These are phyloP conservation scores for Candida gigantensis DNA, from an alignment of 1,139 yeast species.

Conservation along the genomic window DNA sequence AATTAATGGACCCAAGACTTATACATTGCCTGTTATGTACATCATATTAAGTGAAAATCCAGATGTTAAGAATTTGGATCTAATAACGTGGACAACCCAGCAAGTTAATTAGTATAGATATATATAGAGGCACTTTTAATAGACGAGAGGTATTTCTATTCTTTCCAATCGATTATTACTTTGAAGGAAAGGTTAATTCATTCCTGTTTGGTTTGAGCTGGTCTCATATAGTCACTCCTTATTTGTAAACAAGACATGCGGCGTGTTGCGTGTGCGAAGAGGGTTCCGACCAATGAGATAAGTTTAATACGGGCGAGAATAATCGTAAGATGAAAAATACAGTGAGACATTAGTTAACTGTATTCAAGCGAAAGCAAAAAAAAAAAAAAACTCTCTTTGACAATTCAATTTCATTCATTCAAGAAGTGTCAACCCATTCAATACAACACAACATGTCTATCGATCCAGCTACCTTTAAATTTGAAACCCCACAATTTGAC, in stretches of 20 bases:
- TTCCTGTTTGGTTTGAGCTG: no score
- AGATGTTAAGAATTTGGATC: conserved; percentile 9
- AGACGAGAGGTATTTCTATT: no score
- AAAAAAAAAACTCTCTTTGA: not conserved
- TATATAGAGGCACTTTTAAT: no score
- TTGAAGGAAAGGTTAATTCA: no score
- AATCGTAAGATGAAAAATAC: conserved; percentile 7
- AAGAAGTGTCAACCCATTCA: not conserved
- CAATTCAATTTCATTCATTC: not conserved
- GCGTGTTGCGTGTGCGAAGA: not conserved
- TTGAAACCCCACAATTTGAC: conserved; percentile 85
- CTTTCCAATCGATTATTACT: no score
- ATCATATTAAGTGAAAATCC: conserved; percentile 14
- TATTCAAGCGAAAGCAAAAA: not conserved
- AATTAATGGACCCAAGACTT: conserved; percentile 20
- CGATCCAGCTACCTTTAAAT: conserved; percentile 50
- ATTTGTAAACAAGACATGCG: no score
- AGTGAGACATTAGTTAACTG: no score
- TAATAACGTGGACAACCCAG: conserved; percentile 19
- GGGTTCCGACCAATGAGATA: not conserved
- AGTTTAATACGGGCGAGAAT: not conserved
- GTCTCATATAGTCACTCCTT: no score
- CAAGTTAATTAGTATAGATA: no score
- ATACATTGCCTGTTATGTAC: conserved; percentile 23
- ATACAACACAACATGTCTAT: conserved; percentile 33